Evolutionary conservation across 306 rosid genomes (phyloP), one percentile per base, ranked within the genome.

Genomic region (Hippophae gyantsensis): DNA sequence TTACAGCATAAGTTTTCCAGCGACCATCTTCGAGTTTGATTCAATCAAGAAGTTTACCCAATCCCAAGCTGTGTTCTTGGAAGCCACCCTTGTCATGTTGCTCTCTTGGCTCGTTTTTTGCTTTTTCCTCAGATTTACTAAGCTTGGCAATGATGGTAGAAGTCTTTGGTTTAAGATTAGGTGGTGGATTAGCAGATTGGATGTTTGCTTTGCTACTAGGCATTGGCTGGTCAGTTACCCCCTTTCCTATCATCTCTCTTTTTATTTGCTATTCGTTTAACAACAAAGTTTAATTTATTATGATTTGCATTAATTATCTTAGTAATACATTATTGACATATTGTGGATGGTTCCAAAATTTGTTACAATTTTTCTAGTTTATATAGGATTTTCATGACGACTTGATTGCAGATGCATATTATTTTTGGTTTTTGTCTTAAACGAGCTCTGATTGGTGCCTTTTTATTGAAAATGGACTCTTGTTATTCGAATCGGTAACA

Each of bases 21-120:
- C 64, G 70, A 80, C 76, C 38, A 47, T 93, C 57, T 75, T 81
- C 72, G 82, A 72, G 47, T 83, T 92, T 56, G 94, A 88, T 57
- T 58, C 86, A 53, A 78, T 93, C 48, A 88, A 71, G 83, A 93
- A 83, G 83, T 79, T 93, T 63, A 86, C 99, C 10, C 93, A 88
- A 75, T 93, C 97, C 14, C 99, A 93, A 76, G 95, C 99, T 48
- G 86, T 88, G 71, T 93, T 93, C 81, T 79, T 93, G 76, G 89
- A 93, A 64, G 94, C 89, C 56, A 93, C 97, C 48, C 71, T 93
- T 11, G 67, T 86, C 49, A 38, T 88, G 82, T 76, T 88, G 7
- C 74, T 88, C 11, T 84, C 94, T 25, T 93, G 99, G 99, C 88
- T 93, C 48, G 2, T 42, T 3, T 75, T 86, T 53, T 88, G 99